Base-by-base conservation (phyloP, 1,284 basidiomycete species). In the Termitomyces sp. region DNA sequence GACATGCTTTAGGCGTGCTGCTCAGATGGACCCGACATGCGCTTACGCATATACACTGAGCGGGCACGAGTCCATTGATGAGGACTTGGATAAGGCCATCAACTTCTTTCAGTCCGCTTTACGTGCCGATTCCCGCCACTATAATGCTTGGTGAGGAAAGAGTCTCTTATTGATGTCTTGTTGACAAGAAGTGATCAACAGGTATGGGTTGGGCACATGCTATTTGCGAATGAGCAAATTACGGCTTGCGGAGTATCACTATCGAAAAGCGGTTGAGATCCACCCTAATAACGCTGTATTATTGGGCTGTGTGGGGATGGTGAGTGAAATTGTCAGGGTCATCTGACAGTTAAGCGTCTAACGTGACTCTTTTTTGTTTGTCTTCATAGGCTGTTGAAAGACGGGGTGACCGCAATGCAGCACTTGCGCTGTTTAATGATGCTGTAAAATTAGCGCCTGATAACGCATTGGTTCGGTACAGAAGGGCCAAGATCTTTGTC, bases 201-300 rank as follows among this genome's bases (percentile, higher is more conserved):
- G 92, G 93, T 97, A 97, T 72, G 95, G 95, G n/a, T 76, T 97
- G 60, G 94, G 95, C 50, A 88, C 90, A 46, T 95, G 93, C 66
- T 97, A 96, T 76, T 77, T 94, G 67, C 81, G 90, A 62, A 89
- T 88, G 79, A 94, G 89, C 72, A 95, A 94, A 74, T 75, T 89
- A 58, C 83, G 88, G 49, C 76, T 94, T 56, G 93, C 94, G 35
- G 92, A 97, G 68, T 97, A 94, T 73, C 93, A 97, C 72, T 97
- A 92, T 74, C 81, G 89, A 60, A 88, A 87, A 66, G 94, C 95
- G 3, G 78, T 85, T 33, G 83, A 90, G 62, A 94, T 97, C 67
- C 93, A 97, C 69, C 90, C 92, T 41, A 81, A 84, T 59, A 97
- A 95, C 68, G 90, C 91, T 18, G 91, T 97, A 18, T 74, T 97